Evolutionary conservation across 1,139 yeast species (phyloP), one percentile per base, ranked within the genome.

Genomic region (Kurtzmaniella quercitrusa): DNA sequence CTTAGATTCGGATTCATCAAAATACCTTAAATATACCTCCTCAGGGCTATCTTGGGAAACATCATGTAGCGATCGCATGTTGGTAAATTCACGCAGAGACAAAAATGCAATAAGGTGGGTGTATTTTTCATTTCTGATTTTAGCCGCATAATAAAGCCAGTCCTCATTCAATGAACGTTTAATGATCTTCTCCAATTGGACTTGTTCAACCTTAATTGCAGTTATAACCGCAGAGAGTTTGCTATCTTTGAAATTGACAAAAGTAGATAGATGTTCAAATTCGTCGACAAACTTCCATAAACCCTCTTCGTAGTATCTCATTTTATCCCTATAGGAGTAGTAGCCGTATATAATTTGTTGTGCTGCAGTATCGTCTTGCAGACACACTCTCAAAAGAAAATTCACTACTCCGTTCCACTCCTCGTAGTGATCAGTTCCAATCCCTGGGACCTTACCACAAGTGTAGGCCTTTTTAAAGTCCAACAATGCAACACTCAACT

Each of bases 361-460:
- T 8, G 26, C 23, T 2, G 14, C 3, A 4, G 19, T n/a, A 2
- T 34, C 37, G 14, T 34, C 26, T 12, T 5, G 2, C 5, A 34
- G 12, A 14, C 23, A 19, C 6, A 11, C 12, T 7, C 7, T 20
- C 7, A 19, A 19, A 18, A 34, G 22, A 11, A 19, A 14, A 8
- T 14, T 15, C 9, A 34, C 20, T 5, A 34, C 9, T 5, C 14
- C 14, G 14, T 34, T 26, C 21, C 22, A 34, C 20, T 19, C 20
- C 11, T 34, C 23, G 14, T 34, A 34, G 9, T 34, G 37, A n/a
- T 34, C 37, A n/a, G 37, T 34, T 8, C 37, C 37, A n/a, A 34
- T 19, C 2, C 26, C 26, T 3, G 17, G 16, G 20, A 34, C 20
- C 14, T 34, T 19, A 5, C 37, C 37, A 34, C 19, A 34, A 20